Evolutionary conservation across 495 filamentous ascomycete species (phyloP).

Genomic region (Tuber brumale): DNA sequence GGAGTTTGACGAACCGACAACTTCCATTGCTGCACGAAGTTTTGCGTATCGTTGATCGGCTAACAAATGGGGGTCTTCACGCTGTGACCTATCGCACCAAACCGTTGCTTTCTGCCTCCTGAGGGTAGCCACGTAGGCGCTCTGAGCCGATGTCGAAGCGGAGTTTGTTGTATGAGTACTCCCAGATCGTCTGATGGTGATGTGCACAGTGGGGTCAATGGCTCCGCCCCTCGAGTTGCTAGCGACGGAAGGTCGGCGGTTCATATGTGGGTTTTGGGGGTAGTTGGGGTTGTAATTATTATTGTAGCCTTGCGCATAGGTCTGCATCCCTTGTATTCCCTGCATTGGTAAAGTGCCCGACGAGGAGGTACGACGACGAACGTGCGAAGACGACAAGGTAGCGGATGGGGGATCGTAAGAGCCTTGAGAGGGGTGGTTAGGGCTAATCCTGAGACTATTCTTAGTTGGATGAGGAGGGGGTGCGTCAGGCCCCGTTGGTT

Average conservation of each 20-base stretch:
- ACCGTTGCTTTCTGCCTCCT: constrained; percentile 95
- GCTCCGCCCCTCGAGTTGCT: constrained; percentile 28
- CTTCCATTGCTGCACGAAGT: constrained; percentile 72
- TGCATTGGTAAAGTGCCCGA: constrained; percentile 30
- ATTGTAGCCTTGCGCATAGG: constrained; percentile 25
- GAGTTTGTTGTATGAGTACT: constrained; percentile 37
- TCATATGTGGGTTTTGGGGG: constrained; percentile 26
- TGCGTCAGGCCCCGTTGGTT: constrained; percentile 11
- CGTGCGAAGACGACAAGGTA: constrained; percentile 28
- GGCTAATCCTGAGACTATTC: constrained; percentile 30
- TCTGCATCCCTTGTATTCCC: background rate
- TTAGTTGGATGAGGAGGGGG: constrained; percentile 19
- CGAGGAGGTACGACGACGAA: constrained; percentile 35
- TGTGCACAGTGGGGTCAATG: constrained; percentile 25
- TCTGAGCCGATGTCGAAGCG: constrained; percentile 30
- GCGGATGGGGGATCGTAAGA: constrained; percentile 28
- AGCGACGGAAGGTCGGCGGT: constrained; percentile 31
- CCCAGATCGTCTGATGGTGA: constrained; percentile 33
- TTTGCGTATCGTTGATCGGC: constrained; percentile 78
- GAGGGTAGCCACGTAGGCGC: constrained; percentile 79
- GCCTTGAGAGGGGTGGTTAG: constrained; percentile 24
- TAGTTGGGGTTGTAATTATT: constrained; percentile 17
- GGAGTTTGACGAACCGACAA: constrained; percentile 51
- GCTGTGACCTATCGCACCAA: constrained; percentile 93
- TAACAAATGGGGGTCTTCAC: constrained; percentile 76